Evolutionary conservation across 2,329 filamentous ascomycete species (phyloP), one percentile per base, ranked within the genome.

Genomic region (Fusarium napiforme): DNA sequence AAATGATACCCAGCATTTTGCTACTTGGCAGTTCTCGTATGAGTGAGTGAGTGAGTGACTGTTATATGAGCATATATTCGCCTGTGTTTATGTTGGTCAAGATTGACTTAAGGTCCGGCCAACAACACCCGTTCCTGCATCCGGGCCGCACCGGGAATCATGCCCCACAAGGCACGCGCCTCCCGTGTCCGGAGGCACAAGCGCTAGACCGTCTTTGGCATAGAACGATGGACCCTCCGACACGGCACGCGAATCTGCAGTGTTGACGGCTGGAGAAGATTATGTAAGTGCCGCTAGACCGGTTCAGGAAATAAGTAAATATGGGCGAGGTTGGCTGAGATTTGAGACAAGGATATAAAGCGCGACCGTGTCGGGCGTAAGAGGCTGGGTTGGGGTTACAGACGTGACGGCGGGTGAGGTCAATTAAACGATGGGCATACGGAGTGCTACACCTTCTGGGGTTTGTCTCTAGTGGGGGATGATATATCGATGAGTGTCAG

Each of bases 1-100:
- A 75, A 77, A 78, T 78, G 76, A 78, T 78, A 78, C 76, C 76
- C 76, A 78, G 67, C 68, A 55, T 69, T 78, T 78, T 75, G 68
- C 66, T 69, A 66, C 53, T 52, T 62, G 32, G 11, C 40, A 23
- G 11, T 30, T 52, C 7, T 46, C 30, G 42, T n/a, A 55, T 37
- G 9, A 30, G 26, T 60, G 30, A 30, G n/a, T 42, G 9, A 26
- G 26, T 57, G 30, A 30, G 26, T 60, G 26, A 34, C 14, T 34
- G 32, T 28, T 43, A 37, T 32, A 32, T 18, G 28, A 9, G 18
- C 14, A 19, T 26, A 23, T 45, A 30, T 21, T 47, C 26, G 45
- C 45, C 12, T 21, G 19, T 47, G 10, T 32, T 32, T 49, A 23
- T 32, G 47, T 18, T 32, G n/a, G 47, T 34, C 16, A 45, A 42